Percentiles rank a stretch among this genome's conserved stretches.
phyloP scores from a whole-genome alignment of 2,329 filamentous ascomycete genomes.

The Stemphylium vesicarium region DNA sequence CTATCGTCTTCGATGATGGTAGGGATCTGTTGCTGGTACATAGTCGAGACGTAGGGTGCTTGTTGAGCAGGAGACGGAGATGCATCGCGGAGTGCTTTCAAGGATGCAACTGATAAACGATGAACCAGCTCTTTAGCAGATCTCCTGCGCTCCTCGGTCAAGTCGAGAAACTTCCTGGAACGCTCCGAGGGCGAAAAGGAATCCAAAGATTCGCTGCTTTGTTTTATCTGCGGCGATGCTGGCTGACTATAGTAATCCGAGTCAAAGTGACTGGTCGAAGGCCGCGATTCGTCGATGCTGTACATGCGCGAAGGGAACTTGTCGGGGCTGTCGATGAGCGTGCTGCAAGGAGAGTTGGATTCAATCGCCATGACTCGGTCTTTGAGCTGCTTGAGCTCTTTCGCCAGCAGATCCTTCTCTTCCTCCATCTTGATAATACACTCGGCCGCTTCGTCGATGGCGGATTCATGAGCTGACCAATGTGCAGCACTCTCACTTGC shows the following conservation, averaged over 20 bases:
- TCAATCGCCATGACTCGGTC: conserved; percentile 25
- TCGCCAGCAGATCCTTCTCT: conserved; percentile 32
- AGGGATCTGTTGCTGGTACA: conserved; percentile 15
- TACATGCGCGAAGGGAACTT: conserved; percentile 33
- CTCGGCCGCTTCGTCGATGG: conserved; percentile 43
- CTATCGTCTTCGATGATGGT: conserved; percentile 12
- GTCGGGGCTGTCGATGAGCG: conserved; percentile 22
- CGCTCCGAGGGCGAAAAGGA: conserved; percentile 31
- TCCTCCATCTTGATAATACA: conserved; percentile 38
- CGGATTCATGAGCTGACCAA: conserved; percentile 35
- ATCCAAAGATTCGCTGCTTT: conserved; percentile 26
- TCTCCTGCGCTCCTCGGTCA: conserved; percentile 30
- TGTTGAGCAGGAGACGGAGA: conserved; percentile 21
- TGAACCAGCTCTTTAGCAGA: conserved; percentile 40
- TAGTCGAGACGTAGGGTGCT: conserved; percentile 30
- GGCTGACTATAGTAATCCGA: conserved; percentile 49
- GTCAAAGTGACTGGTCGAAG: conserved; percentile 46
- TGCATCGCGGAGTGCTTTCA: conserved; percentile 24
- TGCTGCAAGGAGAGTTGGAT: conserved; percentile 11
- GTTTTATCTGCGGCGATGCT: conserved; percentile 35
- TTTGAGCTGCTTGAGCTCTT: conserved; percentile 33
- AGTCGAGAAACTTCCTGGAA: conserved; percentile 39
- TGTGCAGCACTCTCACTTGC: conserved; percentile 35
- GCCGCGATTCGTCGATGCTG: conserved; percentile 44
- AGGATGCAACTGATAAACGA: conserved; percentile 40